Percentiles rank a stretch among this genome's conserved stretches.
phyloP scores from a whole-genome alignment of 345 rosid genomes.

The Abelmoschus esculentus region DNA sequence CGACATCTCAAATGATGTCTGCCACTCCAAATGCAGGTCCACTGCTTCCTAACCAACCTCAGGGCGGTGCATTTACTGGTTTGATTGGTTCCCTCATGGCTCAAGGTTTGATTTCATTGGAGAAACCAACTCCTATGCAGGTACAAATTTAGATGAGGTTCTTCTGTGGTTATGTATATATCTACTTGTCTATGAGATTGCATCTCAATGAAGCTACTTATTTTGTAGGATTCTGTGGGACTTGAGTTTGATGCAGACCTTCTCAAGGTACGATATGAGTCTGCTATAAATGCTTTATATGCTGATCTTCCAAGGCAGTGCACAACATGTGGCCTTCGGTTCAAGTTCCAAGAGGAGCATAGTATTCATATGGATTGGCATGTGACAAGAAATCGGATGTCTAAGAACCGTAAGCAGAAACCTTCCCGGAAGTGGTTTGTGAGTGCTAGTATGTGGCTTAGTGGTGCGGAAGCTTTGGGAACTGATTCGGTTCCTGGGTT shows the following conservation, averaged over 20 bases:
- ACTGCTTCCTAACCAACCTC: conserved; percentile 38
- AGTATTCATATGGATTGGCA: conserved; percentile 99
- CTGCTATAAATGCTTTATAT: conserved; percentile 69
- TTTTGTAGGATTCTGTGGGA: conserved; percentile 61
- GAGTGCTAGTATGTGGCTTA: conserved; percentile 90
- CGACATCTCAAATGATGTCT: conserved; percentile 35
- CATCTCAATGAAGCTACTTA: conserved; percentile 25
- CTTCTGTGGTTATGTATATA: conserved; percentile 6
- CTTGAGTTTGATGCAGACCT: conserved; percentile 74
- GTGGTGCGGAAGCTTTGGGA: conserved; percentile 97
- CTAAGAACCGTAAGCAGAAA: conserved; percentile 91
- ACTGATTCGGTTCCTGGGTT: conserved; percentile 90
- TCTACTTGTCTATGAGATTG: conserved; percentile 6
- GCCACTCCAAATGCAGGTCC: conserved; percentile 38
- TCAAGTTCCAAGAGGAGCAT: conserved; percentile 89
- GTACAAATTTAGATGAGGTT: conserved; percentile 35
- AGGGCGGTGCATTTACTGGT: conserved; percentile 63
- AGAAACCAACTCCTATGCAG: conserved; percentile 56
- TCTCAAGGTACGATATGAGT: conserved; percentile 76
- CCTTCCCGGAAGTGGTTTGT: conserved; percentile 99
- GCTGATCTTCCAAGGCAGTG: conserved; percentile 94
- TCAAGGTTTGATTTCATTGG: conserved; percentile 78
- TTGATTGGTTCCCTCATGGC: conserved; percentile 79
- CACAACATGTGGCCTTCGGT: conserved; percentile 91
- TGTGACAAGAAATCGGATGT: conserved; percentile 94